Conservation (phyloP, 1,139 yeast species). For the Ogataea hybrid region DNA sequence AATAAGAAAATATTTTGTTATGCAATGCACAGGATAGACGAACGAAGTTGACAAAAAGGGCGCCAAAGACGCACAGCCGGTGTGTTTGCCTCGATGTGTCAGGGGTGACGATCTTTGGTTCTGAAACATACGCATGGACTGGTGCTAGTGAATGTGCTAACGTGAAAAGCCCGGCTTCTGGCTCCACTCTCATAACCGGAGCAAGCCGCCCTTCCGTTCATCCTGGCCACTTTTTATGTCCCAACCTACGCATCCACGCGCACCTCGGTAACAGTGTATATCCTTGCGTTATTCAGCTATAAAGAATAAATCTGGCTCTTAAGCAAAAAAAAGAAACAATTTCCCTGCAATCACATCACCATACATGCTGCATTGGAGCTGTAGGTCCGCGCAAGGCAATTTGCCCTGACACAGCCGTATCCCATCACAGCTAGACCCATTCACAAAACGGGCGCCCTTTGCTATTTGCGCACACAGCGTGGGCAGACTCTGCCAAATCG, state of each 20-base stretch:
- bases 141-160: no score
- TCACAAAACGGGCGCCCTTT: slow-evolving; percentile 61
- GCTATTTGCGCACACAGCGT: slow-evolving; percentile 49
- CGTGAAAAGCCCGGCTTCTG: no score
- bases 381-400: neutral
- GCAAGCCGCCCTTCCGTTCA: no score
- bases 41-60: neutral
- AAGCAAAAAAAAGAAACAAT: neutral
- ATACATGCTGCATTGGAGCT: neutral
- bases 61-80: neutral
- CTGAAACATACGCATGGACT: neutral
- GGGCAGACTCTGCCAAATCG: slow-evolving; percentile 41
- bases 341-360: neutral
- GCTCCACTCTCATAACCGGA: no score
- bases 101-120: neutral
- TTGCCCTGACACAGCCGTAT: neutral
- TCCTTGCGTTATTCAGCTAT: no score
- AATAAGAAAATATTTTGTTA: neutral
- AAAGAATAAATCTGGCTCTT: no score
- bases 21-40: slow-evolving; percentile 8
- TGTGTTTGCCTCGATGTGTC: neutral
- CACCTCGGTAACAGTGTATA: no score
- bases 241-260: no score
- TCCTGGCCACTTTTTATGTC: no score
- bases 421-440: slow-evolving; percentile 39